Conservation (phyloP, 2,329 filamentous ascomycete genomes). For the Verruconis gallopava region DNA sequence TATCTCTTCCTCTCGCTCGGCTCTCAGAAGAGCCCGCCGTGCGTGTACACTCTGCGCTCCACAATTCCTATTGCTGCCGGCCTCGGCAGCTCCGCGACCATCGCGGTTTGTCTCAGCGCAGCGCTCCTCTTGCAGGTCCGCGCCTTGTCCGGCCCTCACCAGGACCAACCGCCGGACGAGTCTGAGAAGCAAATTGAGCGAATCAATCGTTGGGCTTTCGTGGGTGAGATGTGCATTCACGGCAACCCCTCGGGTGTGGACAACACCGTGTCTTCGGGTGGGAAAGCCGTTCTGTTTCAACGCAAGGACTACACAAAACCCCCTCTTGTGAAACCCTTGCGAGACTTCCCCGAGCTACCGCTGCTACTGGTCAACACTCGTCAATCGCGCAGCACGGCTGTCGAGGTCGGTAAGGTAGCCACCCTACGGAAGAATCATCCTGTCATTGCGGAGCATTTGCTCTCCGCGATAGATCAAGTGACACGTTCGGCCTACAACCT, state of each 20-base stretch:
- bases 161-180: slow-evolving; percentile 78
- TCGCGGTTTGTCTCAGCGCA: slow-evolving; percentile 75
- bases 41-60: slow-evolving; percentile 80
- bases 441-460: slow-evolving; percentile 62
- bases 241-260: slow-evolving; percentile 94
- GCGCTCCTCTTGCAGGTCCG: slow-evolving; percentile 80
- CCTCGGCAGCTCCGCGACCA: slow-evolving; percentile 85
- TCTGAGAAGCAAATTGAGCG: slow-evolving; percentile 83
- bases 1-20: slow-evolving; percentile 87
- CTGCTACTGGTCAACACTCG: slow-evolving; percentile 81
- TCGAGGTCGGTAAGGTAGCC: slow-evolving; percentile 77
- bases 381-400: slow-evolving; percentile 71
- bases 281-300: slow-evolving; percentile 88
- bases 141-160: slow-evolving; percentile 78
- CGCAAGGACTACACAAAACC: slow-evolving; percentile 65
- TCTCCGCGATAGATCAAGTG: slow-evolving; percentile 74
- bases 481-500: slow-evolving; percentile 44
- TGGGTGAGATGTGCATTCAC: slow-evolving; percentile 93
- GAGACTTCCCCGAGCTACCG: slow-evolving; percentile 83
- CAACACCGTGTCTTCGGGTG: slow-evolving; percentile 88
- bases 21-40: slow-evolving; percentile 63
- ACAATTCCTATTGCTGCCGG: slow-evolving; percentile 89
- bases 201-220: slow-evolving; percentile 96
- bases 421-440: slow-evolving; percentile 60
- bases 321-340: slow-evolving; percentile 61